Evolutionary conservation across 306 rosid genomes (phyloP).

Genomic region (Begonia fuchsioides): DNA sequence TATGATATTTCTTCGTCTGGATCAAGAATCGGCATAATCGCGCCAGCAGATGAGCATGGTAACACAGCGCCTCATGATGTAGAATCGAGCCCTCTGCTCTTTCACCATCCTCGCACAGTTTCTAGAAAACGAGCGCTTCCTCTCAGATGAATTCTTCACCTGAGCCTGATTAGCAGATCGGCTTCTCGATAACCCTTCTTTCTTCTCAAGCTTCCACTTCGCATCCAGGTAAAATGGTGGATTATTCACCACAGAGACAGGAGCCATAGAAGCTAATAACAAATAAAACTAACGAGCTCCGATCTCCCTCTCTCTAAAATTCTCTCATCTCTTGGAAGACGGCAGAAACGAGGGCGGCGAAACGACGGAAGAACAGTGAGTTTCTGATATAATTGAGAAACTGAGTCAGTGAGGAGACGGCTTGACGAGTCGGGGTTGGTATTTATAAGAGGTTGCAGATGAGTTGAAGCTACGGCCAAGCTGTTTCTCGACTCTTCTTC

Average conservation of each 20-base stretch:
- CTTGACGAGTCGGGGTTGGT: constrained; percentile 4
- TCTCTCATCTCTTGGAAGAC: background rate
- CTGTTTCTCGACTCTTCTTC: no score
- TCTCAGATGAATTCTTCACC: constrained; percentile 10
- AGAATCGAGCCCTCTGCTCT: constrained; percentile 86
- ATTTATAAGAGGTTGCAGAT: no score
- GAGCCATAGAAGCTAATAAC: constrained; percentile 1
- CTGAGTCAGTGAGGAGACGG: constrained; percentile 4
- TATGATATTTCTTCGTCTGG: no score
- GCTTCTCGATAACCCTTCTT: constrained; percentile 17
- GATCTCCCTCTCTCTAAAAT: background rate
- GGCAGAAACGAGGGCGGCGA: background rate
- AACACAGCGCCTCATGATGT: constrained; percentile 80
- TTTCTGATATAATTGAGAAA: no score
- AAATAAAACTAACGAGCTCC: background rate
- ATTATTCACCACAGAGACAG: constrained; percentile 3
- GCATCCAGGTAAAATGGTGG: constrained; percentile 57
- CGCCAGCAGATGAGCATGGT: constrained; percentile 93
- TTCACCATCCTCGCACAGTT: constrained; percentile 75
- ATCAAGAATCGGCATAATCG: constrained; percentile 61
- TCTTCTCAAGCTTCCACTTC: constrained; percentile 79
- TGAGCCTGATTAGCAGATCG: constrained; percentile 5
- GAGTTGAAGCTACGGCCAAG: no score
- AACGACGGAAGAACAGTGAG: background rate
- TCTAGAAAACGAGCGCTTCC: constrained; percentile 50